Evolutionary conservation across 257 asterid species (phyloP).

Genomic region (Scutellaria barbata): DNA sequence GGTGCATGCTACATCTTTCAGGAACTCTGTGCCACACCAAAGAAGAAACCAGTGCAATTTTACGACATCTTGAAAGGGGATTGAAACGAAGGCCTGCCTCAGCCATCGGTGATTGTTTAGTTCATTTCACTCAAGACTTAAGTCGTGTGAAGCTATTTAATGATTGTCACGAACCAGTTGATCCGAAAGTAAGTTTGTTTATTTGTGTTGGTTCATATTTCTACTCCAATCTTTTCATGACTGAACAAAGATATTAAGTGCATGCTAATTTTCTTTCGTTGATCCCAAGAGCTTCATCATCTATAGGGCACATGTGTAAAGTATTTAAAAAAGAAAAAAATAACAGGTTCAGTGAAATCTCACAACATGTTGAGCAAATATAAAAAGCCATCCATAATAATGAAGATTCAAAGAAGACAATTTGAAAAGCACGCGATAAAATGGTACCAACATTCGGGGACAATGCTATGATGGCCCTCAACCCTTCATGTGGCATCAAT

Average conservation of each 20-base stretch:
- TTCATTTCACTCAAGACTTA: not conserved
- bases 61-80: slow-evolving; percentile 75
- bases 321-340: not conserved
- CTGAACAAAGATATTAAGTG: not conserved
- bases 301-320: not conserved
- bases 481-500: too few species aligned
- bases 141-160: slow-evolving; percentile 19
- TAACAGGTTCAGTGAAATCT: slow-evolving; percentile 1
- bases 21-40: slow-evolving; percentile 69
- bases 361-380: slow-evolving; percentile 8
- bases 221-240: not conserved
- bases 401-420: slow-evolving; percentile 13
- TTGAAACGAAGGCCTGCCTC: slow-evolving; percentile 34
- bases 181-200: not conserved
- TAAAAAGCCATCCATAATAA: slow-evolving; percentile 6
- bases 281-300: too few species aligned
- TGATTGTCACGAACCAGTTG: not conserved
- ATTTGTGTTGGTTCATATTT: not conserved
- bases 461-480: not conserved
- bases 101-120: not conserved
- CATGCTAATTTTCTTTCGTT: not conserved
- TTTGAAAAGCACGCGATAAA: too few species aligned
- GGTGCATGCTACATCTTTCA: slow-evolving; percentile 43
- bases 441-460: slow-evolving; percentile 4
- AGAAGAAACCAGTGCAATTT: slow-evolving; percentile 78